Evolutionary conservation across 495 filamentous ascomycete species (phyloP), one percentile per base, ranked within the genome.

Genomic region (Xylaria cubensis): DNA sequence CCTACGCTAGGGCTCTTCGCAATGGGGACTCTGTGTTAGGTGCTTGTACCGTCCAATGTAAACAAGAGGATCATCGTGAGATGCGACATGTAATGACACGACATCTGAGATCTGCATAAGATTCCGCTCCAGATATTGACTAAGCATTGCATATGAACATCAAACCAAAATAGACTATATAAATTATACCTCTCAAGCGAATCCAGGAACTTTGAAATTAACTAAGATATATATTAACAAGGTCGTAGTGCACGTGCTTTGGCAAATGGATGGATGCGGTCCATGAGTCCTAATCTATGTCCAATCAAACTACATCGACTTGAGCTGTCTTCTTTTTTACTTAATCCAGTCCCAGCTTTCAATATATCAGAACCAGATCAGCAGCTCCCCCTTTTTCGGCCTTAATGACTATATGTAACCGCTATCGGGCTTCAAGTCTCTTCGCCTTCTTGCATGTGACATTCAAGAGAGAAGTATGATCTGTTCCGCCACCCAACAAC

Each of bases 11-110:
- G 24, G 26, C 2, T 53, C 53, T 29, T 15, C 53, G 17, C 12
- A 17, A 56, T 56, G 53, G 53, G 13, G 53, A 56, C 26, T 56
- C 26, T 56, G 53, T 56, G 7, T 56, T 32, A 32, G 12, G 36
- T 55, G 39, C 41, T 17, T 46, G 39, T 46, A 21, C 17, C 26
- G 34, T 56, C 55, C 39, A 34, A 63, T 58, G 41, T 58, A 8
- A 58, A 58, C 36, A 55, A 42, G 24, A 58, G n/a, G 69, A 71
- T 71, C 61, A 34, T 26, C 69, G 21, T 44, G 21, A 21, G 4
- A 46, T 65, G 69, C 61, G 26, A 71, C 69, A 59, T 56, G 50
- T 71, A 61, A 71, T 59, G 39, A 62, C 69, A 71, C 58, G 34
- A 64, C 34, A 51, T 19, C 50, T 34, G 17, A 58, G 69, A 65